Evolutionary conservation across 75 land plant species (phyloP).

Genomic region (Azolla pinnata): DNA sequence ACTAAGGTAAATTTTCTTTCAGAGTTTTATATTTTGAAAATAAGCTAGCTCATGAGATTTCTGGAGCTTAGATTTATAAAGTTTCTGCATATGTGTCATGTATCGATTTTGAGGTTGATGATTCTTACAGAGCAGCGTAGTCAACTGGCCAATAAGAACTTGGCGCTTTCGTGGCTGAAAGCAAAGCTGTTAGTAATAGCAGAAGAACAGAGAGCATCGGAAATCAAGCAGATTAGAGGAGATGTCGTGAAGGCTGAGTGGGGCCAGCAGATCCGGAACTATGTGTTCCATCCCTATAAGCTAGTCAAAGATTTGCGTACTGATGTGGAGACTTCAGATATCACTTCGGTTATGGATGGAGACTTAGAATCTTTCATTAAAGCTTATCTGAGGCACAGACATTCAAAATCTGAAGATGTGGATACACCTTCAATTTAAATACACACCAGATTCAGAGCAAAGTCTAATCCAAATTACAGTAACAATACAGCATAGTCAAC

Average conservation of each 20-base stretch:
- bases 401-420: conserved; percentile 7
- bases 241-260: conserved; percentile 96
- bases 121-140: conserved; percentile 74
- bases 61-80: too few relatives aligned
- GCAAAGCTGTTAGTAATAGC: conserved; percentile 82
- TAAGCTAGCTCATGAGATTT: too few relatives aligned
- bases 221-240: conserved; percentile 85
- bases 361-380: conserved; percentile 70
- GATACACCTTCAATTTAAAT: conserved; percentile 4
- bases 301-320: conserved; percentile 90
- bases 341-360: conserved; percentile 76
- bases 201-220: conserved; percentile 84
- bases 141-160: conserved; percentile 75
- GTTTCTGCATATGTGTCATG: too few relatives aligned
- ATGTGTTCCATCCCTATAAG: conserved; percentile 98
- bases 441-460: not conserved
- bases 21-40: too few relatives aligned
- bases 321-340: conserved; percentile 67
- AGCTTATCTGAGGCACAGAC: conserved; percentile 63
- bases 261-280: conserved; percentile 97
- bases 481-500: too few relatives aligned
- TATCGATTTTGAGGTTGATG: too few relatives aligned
- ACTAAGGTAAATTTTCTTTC: too few relatives aligned
- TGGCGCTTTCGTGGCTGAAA: conserved; percentile 70
- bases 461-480: too few relatives aligned